Evolutionary conservation across 2,329 filamentous ascomycete species (phyloP), one percentile per base, ranked within the genome.

Genomic region (Fusarium sp.): DNA sequence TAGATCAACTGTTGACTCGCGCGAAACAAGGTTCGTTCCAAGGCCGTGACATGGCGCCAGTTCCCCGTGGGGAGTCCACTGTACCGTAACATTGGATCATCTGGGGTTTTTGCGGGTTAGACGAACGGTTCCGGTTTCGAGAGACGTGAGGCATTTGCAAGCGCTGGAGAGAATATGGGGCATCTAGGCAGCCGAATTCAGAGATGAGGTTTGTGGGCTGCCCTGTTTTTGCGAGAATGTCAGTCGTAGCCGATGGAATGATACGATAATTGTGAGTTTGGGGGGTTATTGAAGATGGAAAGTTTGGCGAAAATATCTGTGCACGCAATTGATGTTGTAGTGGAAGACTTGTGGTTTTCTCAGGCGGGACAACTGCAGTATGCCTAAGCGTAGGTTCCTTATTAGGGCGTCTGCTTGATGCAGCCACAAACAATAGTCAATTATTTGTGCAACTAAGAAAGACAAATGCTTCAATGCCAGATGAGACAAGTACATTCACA

Each of bases 11-110:
- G 28, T 73, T 67, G 70, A 73, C 71, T 74, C 70, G 70, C 61
- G 60, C 11, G 32, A 41, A 52, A 62, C 70, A 74, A 72, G 56
- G 70, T 68, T 73, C 26, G 47, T 59, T 74, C 67, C 66, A 70
- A 70, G 67, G 65, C 51, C 34, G 14, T 68, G 62, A 18, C 24
- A 55, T 28, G 63, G 64, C 47, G 47, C 48, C 36, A 42, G 30
- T 69, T 60, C 67, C 67, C 67, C 67, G 32, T 70, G 67, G 67
- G 67, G 67, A 69, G 20, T 38, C 30, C 30, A 50, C 28, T 50
- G 65, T 39, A 39, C 38, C 32, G 48, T 54, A 44, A 30, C 64
- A 38, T 63, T 38, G 61, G 42, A 42, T 63, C 44, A 18, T 50
- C 66, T 51, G 66, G 66, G 66, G 42, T 36, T 70, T 66, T 48